phyloP scores from a whole-genome alignment of 2,329 filamentous ascomycete genomes.

The Grosmannia penicillata region DNA sequence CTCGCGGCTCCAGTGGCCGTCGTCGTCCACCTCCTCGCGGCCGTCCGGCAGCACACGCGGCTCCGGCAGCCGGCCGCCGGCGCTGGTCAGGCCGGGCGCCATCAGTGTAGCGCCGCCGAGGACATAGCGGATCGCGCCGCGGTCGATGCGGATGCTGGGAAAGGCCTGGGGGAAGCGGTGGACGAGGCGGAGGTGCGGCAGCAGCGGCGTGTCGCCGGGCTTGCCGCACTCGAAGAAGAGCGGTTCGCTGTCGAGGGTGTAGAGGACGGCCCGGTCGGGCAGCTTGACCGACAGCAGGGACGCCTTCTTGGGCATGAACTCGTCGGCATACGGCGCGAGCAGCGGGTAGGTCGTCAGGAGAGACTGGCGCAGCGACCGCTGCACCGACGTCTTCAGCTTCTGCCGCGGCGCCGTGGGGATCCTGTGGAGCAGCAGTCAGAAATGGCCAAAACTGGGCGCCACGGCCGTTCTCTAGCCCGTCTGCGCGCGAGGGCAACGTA shows the following conservation, averaged over 20 bases:
- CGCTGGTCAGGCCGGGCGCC: constrained; percentile 80
- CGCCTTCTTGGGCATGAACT: constrained; percentile 87
- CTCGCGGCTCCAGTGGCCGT: constrained; percentile 48
- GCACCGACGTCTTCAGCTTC: constrained; percentile 94
- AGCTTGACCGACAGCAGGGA: constrained; percentile 85
- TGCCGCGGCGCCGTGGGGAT: constrained; percentile 69
- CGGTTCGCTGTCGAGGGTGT: constrained; percentile 61
- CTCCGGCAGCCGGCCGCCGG: constrained; percentile 65
- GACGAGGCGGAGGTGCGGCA: constrained; percentile 79
- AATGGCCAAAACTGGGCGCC: background rate
- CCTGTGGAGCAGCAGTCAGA: constrained; percentile 15
- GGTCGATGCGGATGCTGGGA: constrained; percentile 75
- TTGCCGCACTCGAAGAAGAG: constrained; percentile 80
- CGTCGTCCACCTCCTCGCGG: constrained; percentile 23
- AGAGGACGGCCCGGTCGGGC: constrained; percentile 79
- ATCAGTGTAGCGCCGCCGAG: constrained; percentile 87
- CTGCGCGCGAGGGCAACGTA: constrained; percentile 25
- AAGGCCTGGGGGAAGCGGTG: constrained; percentile 82
- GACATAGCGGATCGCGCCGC: constrained; percentile 93
- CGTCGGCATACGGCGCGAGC: constrained; percentile 77
- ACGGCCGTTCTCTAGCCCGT: background rate
- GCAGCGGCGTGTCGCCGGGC: constrained; percentile 33
- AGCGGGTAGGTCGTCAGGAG: constrained; percentile 75
- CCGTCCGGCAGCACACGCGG: constrained; percentile 16
- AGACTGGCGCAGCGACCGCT: constrained; percentile 71